phyloP scores from a whole-genome alignment of 1,139 yeast genomes.

The Nadsonia commutata region DNA sequence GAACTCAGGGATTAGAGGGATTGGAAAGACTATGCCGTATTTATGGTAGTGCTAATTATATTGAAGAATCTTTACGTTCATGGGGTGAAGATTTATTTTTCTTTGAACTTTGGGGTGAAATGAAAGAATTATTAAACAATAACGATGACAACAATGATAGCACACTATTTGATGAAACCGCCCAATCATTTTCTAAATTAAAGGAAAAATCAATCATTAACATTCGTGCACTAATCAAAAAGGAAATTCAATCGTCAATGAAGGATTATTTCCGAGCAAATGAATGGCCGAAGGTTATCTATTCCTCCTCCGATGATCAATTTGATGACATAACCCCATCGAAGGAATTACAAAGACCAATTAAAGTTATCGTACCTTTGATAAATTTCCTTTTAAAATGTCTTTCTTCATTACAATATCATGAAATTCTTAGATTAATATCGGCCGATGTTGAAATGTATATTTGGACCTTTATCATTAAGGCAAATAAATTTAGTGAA shows the following conservation, averaged over 20 bases:
- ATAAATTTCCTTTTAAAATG: conserved; percentile 25
- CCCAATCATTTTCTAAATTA: conserved; percentile 33
- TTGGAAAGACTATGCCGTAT: conserved; percentile 42
- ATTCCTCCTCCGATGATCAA: conserved; percentile 3
- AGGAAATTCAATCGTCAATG: conserved; percentile 36
- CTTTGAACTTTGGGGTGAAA: conserved; percentile 41
- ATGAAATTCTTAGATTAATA: conserved; percentile 21
- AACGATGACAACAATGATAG: conserved; percentile 8
- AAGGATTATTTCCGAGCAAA: conserved; percentile 35
- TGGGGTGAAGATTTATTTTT: conserved; percentile 59
- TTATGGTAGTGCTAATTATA: conserved; percentile 44
- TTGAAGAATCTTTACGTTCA: conserved; percentile 35
- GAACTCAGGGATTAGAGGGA: conserved; percentile 33
- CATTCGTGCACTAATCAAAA: conserved; percentile 32
- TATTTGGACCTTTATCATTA: conserved; percentile 43
- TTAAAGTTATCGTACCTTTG: conserved; percentile 25
- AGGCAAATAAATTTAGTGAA: conserved; percentile 45
- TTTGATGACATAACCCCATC: conserved; percentile 17
- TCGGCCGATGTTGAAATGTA: conserved; percentile 35
- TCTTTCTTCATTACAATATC: conserved; percentile 19
- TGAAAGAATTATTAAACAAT: conserved; percentile 12
- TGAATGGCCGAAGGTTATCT: conserved; percentile 11
- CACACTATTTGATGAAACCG: conserved; percentile 42
- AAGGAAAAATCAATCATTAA: conserved; percentile 27
- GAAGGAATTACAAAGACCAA: conserved; percentile 26